phyloP scores from a whole-genome alignment of 768 basidiomycete genomes.

The Butyriboletus loyo region DNA sequence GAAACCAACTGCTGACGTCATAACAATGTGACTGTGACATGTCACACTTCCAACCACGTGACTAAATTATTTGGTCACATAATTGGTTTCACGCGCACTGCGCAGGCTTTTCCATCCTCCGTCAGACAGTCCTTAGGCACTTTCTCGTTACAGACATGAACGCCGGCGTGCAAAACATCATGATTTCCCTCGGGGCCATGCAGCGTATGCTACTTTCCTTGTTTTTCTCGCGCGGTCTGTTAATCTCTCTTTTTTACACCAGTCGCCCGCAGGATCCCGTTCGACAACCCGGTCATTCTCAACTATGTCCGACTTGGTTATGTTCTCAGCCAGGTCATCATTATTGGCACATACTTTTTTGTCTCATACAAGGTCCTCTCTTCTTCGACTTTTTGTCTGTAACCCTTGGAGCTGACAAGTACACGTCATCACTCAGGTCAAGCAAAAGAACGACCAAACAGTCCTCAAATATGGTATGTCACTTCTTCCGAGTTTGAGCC shows the following conservation, averaged over 20 bases:
- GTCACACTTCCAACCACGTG: slow-evolving; percentile 11
- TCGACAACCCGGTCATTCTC: slow-evolving; percentile 83
- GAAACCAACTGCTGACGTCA: slow-evolving; percentile 21
- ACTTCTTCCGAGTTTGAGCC: neutral
- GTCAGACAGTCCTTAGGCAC: slow-evolving; percentile 12
- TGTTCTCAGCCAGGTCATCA: slow-evolving; percentile 65
- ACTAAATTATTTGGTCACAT: slow-evolving; percentile 2
- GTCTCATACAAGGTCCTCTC: slow-evolving; percentile 60
- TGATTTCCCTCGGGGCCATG: slow-evolving; percentile 92
- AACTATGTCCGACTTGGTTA: slow-evolving; percentile 84
- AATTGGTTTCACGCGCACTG: neutral
- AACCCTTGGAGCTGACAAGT: neutral
- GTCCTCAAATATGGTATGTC: slow-evolving; percentile 90
- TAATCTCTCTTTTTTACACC: slow-evolving; percentile 6
- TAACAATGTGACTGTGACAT: slow-evolving; percentile 24
- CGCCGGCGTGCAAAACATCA: slow-evolving; percentile 74
- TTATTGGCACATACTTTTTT: slow-evolving; percentile 77
- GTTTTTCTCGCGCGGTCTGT: neutral
- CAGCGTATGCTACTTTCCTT: slow-evolving; percentile 50
- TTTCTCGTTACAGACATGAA: slow-evolving; percentile 50
- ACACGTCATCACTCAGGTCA: slow-evolving; percentile 56
- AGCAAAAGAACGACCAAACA: slow-evolving; percentile 92
- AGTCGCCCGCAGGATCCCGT: slow-evolving; percentile 91
- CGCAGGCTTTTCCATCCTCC: slow-evolving; percentile 6
- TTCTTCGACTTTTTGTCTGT: neutral